Conservation (phyloP, 139 green algal genomes). For the Mychonastes homosphaera region DNA sequence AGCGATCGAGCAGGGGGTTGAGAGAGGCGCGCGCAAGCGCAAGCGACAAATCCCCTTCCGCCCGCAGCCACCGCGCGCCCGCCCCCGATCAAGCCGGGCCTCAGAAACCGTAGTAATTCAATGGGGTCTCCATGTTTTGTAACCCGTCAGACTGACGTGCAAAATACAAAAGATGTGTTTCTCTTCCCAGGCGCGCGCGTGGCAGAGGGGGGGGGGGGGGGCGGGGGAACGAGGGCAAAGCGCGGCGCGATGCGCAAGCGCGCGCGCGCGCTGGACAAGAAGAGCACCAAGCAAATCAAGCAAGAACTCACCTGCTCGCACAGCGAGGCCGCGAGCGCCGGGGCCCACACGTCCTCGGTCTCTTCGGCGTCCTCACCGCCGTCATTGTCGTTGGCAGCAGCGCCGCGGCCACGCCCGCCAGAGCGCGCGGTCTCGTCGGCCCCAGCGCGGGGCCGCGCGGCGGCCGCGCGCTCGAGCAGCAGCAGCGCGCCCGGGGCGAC, state of each 20-base stretch:
- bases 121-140: slow-evolving; percentile 24
- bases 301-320: slow-evolving; percentile 23
- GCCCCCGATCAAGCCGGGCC: too few species aligned
- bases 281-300: background rate
- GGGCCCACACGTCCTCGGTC: slow-evolving; percentile 23
- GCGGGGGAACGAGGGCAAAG: too few species aligned
- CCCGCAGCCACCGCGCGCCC: too few species aligned
- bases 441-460: background rate
- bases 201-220: too few species aligned
- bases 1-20: too few species aligned
- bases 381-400: slow-evolving; percentile 1
- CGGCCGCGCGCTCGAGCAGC: slow-evolving; percentile 6
- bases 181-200: slow-evolving; percentile 46
- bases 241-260: background rate
- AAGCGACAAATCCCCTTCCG: too few species aligned
- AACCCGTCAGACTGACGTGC: slow-evolving; percentile 54
- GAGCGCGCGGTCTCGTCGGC: background rate
- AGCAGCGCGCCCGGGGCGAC: slow-evolving; percentile 20
- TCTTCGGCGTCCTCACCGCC: background rate
- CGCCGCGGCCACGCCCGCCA: background rate
- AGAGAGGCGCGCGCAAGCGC: background rate
- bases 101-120: slow-evolving; percentile 45
- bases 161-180: too few species aligned
- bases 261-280: background rate
- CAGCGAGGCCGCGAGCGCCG: slow-evolving; percentile 27